Percentiles rank a stretch among this genome's conserved stretches.
These are phyloP conservation scores for Smittium mucronatum DNA, from an alignment of 371 early-diverging fungal genomes.

Conservation along the genomic window DNA sequence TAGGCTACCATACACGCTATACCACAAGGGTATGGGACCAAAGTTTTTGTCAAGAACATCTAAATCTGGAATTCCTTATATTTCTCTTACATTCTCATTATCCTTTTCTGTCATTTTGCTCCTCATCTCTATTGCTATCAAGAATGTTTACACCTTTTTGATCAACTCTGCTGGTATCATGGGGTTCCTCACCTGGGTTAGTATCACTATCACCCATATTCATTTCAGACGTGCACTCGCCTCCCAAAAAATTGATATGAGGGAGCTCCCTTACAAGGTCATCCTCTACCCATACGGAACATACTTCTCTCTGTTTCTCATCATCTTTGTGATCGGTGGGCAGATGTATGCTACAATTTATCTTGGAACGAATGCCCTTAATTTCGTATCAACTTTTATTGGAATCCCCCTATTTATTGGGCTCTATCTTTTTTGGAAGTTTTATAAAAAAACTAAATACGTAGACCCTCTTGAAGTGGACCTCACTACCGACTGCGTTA, in stretches of 20 bases:
- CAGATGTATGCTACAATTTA: conserved; percentile 38
- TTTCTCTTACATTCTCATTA: conserved; percentile 4
- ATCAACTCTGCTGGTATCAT: conserved; percentile 54
- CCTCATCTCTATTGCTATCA: too few relatives aligned
- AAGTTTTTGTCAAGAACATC: conserved; percentile 21
- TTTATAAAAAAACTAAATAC: conserved; percentile 20
- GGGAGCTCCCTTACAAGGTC: conserved; percentile 56
- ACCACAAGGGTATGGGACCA: conserved; percentile 54
- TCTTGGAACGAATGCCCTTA: conserved; percentile 14
- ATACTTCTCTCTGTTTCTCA: conserved; percentile 41
- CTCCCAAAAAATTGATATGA: conserved; percentile 49
- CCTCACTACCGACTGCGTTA: conserved; percentile 24
- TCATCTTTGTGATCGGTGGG: conserved; percentile 44
- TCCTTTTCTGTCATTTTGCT: too few relatives aligned
- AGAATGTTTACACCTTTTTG: conserved; percentile 54
- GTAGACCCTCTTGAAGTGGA: conserved; percentile 30
- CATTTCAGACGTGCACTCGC: conserved; percentile 67
- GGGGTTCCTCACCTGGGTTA: conserved; percentile 65
- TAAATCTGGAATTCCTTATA: conserved; percentile 22
- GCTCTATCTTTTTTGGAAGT: conserved; percentile 29
- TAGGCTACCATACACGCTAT: conserved; percentile 47
- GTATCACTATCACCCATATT: conserved; percentile 57
- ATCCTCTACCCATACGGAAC: conserved; percentile 60
- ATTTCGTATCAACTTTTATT: conserved; percentile 25
- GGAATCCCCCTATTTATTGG: conserved; percentile 35